phyloP scores from a whole-genome alignment of 1,284 basidiomycete species.

The Crocinoboletus sp. region DNA sequence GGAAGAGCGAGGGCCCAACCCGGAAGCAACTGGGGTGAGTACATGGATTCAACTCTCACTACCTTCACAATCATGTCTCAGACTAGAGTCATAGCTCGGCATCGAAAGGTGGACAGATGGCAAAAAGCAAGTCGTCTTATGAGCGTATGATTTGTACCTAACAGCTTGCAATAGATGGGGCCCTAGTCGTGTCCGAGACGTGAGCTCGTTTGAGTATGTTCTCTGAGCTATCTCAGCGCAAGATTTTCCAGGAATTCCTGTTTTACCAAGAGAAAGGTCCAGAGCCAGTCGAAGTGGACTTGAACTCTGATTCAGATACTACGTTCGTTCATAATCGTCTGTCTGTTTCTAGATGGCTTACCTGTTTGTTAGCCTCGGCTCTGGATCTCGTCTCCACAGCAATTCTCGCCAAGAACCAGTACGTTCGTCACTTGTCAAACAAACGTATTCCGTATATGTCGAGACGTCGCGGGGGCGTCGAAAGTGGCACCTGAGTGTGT shows the following conservation, averaged over 20 bases:
- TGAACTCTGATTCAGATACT: slow-evolving; percentile 44
- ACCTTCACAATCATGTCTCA: slow-evolving; percentile 3
- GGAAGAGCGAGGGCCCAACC: slow-evolving; percentile 72
- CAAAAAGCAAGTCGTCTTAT: slow-evolving; percentile 43
- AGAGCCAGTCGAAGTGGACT: slow-evolving; percentile 40
- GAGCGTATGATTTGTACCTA: slow-evolving; percentile 29
- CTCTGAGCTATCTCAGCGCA: slow-evolving; percentile 6
- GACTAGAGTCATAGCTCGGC: slow-evolving; percentile 44
- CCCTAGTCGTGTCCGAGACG: slow-evolving; percentile 70
- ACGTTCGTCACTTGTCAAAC: slow-evolving; percentile 61
- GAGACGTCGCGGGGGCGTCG: slow-evolving; percentile 55
- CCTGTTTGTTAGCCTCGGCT: slow-evolving; percentile 27
- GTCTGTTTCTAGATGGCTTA: slow-evolving; percentile 4
- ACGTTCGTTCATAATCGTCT: slow-evolving; percentile 28
- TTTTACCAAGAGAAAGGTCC: slow-evolving; percentile 66
- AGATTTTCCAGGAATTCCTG: slow-evolving; percentile 56
- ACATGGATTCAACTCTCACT: background rate
- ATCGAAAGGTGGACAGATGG: slow-evolving; percentile 81
- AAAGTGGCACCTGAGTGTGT: slow-evolving; percentile 77
- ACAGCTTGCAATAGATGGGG: slow-evolving; percentile 49
- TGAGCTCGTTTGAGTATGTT: slow-evolving; percentile 33
- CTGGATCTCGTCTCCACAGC: slow-evolving; percentile 35
- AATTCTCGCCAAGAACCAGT: slow-evolving; percentile 31
- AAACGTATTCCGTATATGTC: slow-evolving; percentile 75
- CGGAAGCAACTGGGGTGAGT: slow-evolving; percentile 62